Evolutionary conservation across 352 stramenopile genomes (phyloP), one percentile per base, ranked within the genome.

Genomic region (Blastocystis hominis): DNA sequence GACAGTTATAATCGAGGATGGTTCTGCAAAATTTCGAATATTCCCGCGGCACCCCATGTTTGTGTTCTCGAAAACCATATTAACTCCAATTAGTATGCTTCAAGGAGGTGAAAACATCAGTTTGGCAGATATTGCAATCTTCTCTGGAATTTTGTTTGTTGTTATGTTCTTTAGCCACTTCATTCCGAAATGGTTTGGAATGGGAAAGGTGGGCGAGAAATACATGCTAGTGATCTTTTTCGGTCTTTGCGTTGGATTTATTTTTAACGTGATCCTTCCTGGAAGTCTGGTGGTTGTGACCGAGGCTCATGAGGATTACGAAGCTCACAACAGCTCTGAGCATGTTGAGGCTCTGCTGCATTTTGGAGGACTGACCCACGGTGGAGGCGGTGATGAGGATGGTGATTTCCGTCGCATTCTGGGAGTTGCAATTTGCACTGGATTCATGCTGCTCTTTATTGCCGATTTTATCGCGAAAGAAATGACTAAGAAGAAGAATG

Each of bases 391-490:
- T 34, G 72, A 84, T 53, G 72, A 84, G 15, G 72, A 84, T 0
- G 72, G 68, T 24, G 40, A 53, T 38, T 84, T 84, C 72, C 20
- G 72, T 40, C 30, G 72, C 40, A 84, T 84, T 24, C 66, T 84
- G 1, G 72, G 72, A 40, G 72, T 84, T 24, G 72, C 72, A 9
- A 84, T 84, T 42, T 84, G 72, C 72, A 42, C 62, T 34, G 72
- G 72, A 38, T 84, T 84, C 56, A 84, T 84, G 72, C 4, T 84
- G 1, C 44, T 84, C 17, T 84, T 84, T 53, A 30, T 84, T 30
- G 72, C 72, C 6, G 72, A 84, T 10, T 84, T 47, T 46, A 68
- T 84, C 44, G 59, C 72, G 15, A 84, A 84, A 53, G 30, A 42
- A 64, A 38, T 64, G 20, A 84, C 72, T 24, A 84, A 84, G 47